Base-by-base conservation (phyloP, 2,329 filamentous ascomycete genomes). In the Trichoderma oligosporum region DNA sequence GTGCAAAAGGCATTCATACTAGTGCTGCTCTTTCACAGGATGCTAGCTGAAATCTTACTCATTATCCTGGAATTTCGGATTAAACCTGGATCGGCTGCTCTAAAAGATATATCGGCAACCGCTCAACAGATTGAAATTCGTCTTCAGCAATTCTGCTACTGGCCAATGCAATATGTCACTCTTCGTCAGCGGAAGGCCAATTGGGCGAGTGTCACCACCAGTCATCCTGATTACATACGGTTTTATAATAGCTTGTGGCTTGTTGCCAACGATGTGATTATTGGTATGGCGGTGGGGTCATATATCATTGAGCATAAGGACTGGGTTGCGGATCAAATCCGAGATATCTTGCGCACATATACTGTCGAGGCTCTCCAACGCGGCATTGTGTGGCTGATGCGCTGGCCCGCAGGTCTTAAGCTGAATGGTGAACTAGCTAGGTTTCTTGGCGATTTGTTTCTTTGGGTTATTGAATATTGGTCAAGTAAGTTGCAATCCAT, bases 391-490 rank as follows among this genome's bases (percentile, higher is more conserved):
- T 99, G 94, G 94, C 79, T 99, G 44, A 97, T 94, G 89, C 89
- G 89, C 56, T 96, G 88, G 85, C 94, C 94, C 7, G 94, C 91
- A 46, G 94, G 94, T 31, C 76, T 99, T 63, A 99, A 99, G 73
- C 82, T 99, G 35, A 99, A 99, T 70, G 92, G 85, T 55, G 93
- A 99, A 71, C 78, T 99, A 36, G 94, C 92, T 2, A 82, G 84
- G n/a, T 99, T 99, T 65, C 81, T 99, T 11, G 94, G 94, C 61
- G 93, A 97, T 67, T 76, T 99, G 3, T 99, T 99, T 68, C 78
- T 97, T 2, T 99, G 94, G 94, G 94, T 99, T 46, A 97, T 99
- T 63, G 92, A 97, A 63, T 95, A 97, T 69, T 99, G 94, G 94
- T 89, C 90, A 57, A 88, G 88, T 89, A 76, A 70, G 83, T 76